Base-by-base conservation (phyloP, 1,284 basidiomycete species). In the Microbotryum scabiosae region DNA sequence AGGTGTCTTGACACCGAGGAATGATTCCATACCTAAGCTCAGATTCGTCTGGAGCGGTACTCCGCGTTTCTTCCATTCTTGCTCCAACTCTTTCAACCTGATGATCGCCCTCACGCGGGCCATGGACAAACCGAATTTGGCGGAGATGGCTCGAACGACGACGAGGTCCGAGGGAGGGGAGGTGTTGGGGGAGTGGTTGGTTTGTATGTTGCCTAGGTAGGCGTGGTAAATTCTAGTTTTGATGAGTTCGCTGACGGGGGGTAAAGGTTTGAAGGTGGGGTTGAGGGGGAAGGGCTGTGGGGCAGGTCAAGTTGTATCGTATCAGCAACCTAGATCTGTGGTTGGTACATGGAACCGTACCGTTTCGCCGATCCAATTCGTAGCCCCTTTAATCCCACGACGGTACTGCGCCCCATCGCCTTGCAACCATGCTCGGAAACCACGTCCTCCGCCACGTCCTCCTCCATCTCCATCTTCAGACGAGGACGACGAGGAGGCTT, bases 101-200 rank as follows among this genome's bases (percentile, higher is more conserved):
- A 91, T 75, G 59, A 90, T 85, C 0, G 88, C 88, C 56, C 88
- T 83, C 21, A 90, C 79, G 30, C 88, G 85, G 71, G 85, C 84
- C 64, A 88, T 77, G 65, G 85, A 84, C 51, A 89, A 69, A 55
- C 83, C 80, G 74, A 82, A 82, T 47, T 76, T 79, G 56, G 79
- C 75, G 30, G 85, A 81, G 14, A 91, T 78, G 8, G 74, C 75
- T 32, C 87, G 81, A 43, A 86, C 78, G 61, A 78, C 82, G 70
- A 85, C 82, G 51, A 72, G 67, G 50, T 78, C 67, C 6, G 84
- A 65, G 10, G 36, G 36, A 3, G 36, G 1, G 47, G 47, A 20
- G 1, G 36, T 41, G 3, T 87, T 76, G 36, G 36, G 36, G 36
- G 12, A 5, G 14, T 66, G 53, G 26, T 54, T 30, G 53, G 61